Evolutionary conservation across 1,139 yeast species (phyloP), one percentile per base, ranked within the genome.

Genomic region (Sugiyamaella xylanicola): DNA sequence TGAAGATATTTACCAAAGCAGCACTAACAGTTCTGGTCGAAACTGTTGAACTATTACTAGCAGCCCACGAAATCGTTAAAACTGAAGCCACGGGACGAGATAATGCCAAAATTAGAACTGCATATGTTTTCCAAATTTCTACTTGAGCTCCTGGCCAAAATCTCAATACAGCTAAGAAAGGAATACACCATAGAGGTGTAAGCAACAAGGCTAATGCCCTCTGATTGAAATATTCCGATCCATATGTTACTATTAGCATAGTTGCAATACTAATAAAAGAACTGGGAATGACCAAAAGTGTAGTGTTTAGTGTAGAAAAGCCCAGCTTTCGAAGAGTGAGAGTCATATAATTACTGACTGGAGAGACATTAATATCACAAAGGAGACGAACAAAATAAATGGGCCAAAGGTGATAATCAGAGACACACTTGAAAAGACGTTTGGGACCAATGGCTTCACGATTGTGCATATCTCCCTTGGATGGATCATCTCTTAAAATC

Each of bases 391-490:
- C 72, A 9, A 77, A 53, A 61, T 83, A 85, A 25, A 84, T 68
- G 9, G 88, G 88, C 82, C 84, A 78, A 53, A 84, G 63, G 65
- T 84, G 84, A 61, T 76, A 81, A 66, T 85, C 89, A 4, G 51
- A 65, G 2, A 83, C 54, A 1, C 84, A 72, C 43, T 69, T 67
- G 62, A 71, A 63, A 29, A 84, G 66, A 53, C 74, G 74, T 49
- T 63, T 71, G 17, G 71, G 65, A 4, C 76, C 66, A 7, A 84
- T 71, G 0, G 82, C 81, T 63, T 82, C 81, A 58, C 87, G 76
- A 65, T 85, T 85, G 65, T 83, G 76, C 87, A 84, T 83, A 59
- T 82, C 85, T 15, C 88, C 87, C 69, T 85, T 85, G 1, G 80
- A 71, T 5, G 90, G 89, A 63, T 85, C 91, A 66, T 85, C 88